A percentile compares a stretch with the other conserved stretches of the same genome.
phyloP scores from a whole-genome alignment of 2,329 filamentous ascomycete species.

The Trichophyton schoenleinii region DNA sequence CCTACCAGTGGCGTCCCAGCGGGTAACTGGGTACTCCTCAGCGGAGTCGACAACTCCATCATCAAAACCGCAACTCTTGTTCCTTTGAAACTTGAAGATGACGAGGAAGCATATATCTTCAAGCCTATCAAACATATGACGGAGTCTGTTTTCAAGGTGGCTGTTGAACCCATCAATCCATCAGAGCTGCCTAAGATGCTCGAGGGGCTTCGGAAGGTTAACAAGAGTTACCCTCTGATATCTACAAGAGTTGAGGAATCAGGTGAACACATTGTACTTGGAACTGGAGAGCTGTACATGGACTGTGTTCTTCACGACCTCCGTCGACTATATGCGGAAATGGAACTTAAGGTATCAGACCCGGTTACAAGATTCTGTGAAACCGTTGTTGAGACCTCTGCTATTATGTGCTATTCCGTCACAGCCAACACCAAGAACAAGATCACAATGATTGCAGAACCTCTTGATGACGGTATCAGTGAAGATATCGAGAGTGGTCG shows the following conservation, averaged over 20 bases:
- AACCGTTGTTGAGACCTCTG: constrained; percentile 92
- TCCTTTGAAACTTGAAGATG: constrained; percentile 62
- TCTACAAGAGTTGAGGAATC: constrained; percentile 97
- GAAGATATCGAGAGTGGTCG: constrained; percentile 84
- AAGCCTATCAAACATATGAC: constrained; percentile 87
- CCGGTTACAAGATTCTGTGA: constrained; percentile 96
- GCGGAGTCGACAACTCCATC: constrained; percentile 92
- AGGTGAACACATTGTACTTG: constrained; percentile 87
- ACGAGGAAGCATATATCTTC: constrained; percentile 93
- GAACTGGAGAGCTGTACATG: constrained; percentile 98
- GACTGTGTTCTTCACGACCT: constrained; percentile 95
- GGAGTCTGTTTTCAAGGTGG: constrained; percentile 93
- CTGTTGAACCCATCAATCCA: constrained; percentile 94
- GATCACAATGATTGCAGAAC: constrained; percentile 95
- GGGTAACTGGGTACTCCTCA: constrained; percentile 83
- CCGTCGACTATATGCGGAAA: constrained; percentile 85
- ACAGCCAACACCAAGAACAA: constrained; percentile 99
- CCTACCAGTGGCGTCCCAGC: constrained; percentile 84
- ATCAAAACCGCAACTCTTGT: constrained; percentile 93
- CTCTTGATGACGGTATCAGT: constrained; percentile 85
- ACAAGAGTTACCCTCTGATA: constrained; percentile 93
- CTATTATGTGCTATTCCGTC: constrained; percentile 93
- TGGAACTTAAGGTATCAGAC: constrained; percentile 98
- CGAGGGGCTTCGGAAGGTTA: constrained; percentile 88
- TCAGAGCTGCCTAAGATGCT: constrained; percentile 98